These are phyloP conservation scores for Candida ovalis DNA, from an alignment of 805 yeast species.

Conservation along the genomic window DNA sequence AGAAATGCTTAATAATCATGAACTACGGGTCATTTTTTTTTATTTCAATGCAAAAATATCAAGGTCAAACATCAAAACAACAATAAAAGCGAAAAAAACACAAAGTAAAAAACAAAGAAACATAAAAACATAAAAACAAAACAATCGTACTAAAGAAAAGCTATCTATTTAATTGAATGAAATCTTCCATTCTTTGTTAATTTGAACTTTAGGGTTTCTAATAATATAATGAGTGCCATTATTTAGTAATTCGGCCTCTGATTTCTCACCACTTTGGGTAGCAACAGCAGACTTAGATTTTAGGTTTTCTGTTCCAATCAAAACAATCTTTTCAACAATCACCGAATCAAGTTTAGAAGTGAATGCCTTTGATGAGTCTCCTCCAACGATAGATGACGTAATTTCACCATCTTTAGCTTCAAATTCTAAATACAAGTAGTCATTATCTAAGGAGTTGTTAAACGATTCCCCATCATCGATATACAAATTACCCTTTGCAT, in stretches of 20 bases:
- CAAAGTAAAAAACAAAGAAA: not conserved
- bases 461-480: conserved; percentile 84
- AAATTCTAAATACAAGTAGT: conserved; percentile 43
- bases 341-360: conserved; percentile 30
- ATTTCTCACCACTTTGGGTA: conserved; percentile 34
- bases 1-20: too few relatives aligned
- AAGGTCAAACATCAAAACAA: too few relatives aligned
- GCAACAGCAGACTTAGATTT: conserved; percentile 26
- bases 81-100: too few relatives aligned
- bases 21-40: too few relatives aligned
- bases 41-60: too few relatives aligned
- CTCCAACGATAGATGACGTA: conserved; percentile 24
- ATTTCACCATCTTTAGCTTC: conserved; percentile 34
- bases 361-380: conserved; percentile 13
- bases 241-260: conserved; percentile 32
- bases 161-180: conserved; percentile 10
- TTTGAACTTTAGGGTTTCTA: conserved; percentile 46
- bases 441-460: conserved; percentile 46
- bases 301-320: conserved; percentile 36
- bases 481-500: conserved; percentile 52
- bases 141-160: not conserved
- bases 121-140: not conserved
- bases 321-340: conserved; percentile 51
- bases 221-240: conserved; percentile 28
- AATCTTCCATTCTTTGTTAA: conserved; percentile 45